Evolutionary conservation across 2,329 filamentous ascomycete species (phyloP).

Genomic region (Epichloe brachyelytri): DNA sequence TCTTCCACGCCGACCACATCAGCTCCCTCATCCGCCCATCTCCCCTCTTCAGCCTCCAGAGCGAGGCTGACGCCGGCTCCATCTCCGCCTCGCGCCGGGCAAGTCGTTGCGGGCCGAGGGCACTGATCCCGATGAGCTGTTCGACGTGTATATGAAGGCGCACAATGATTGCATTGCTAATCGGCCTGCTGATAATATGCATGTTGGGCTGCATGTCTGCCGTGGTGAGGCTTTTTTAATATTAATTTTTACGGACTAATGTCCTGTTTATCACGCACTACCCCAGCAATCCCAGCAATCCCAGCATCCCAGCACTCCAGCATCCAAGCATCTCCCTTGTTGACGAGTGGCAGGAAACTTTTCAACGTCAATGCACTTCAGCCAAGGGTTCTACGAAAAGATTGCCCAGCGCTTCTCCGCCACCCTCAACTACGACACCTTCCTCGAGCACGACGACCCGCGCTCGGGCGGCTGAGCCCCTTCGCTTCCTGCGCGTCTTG

Average conservation of each 20-base stretch:
- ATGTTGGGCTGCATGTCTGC: constrained; percentile 56
- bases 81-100: constrained; percentile 36
- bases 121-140: constrained; percentile 47
- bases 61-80: constrained; percentile 40
- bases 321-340: neutral
- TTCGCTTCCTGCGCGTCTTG: constrained; percentile 42
- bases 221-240: constrained; percentile 15
- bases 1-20: constrained; percentile 61
- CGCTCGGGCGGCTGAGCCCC: constrained; percentile 49
- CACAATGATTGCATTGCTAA: constrained; percentile 57
- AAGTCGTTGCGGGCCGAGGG: constrained; percentile 44
- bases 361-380: constrained; percentile 48
- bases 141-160: constrained; percentile 57
- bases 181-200: constrained; percentile 51
- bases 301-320: too few relatives aligned
- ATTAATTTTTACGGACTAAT: constrained; percentile 16
- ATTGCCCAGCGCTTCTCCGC: constrained; percentile 49
- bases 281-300: neutral
- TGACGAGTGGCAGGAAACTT: constrained; percentile 36
- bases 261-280: neutral
- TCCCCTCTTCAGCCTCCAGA: constrained; percentile 41
- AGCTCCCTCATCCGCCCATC: constrained; percentile 57
- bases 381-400: constrained; percentile 49
- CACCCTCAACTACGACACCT: constrained; percentile 45
- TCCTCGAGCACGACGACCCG: constrained; percentile 46